Base-by-base conservation (phyloP, 495 filamentous ascomycete genomes). In the Xylaria venustula region DNA sequence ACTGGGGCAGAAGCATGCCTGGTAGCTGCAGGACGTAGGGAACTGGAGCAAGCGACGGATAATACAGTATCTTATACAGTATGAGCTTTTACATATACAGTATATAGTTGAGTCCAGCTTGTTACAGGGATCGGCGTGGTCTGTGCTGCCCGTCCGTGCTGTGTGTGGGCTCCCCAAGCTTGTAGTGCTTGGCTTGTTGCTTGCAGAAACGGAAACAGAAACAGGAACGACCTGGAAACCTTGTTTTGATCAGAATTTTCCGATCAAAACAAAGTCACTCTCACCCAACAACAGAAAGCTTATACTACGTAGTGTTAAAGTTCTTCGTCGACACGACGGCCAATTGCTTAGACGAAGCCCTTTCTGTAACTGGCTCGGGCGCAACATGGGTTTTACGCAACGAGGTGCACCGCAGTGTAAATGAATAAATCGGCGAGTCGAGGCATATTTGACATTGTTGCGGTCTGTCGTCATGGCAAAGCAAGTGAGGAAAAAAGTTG, bases 291-390 rank as follows among this genome's bases (percentile, higher is more conserved):
- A n/a, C 36, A 37, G n/a, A n/a, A n/a, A n/a, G n/a, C n/a, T n/a
- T n/a, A n/a, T n/a, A n/a, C n/a, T n/a, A n/a, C n/a, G n/a, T n/a
- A n/a, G n/a, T n/a, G n/a, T n/a, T n/a, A n/a, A n/a, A n/a, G n/a
- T n/a, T n/a, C n/a, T n/a, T n/a, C n/a, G n/a, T n/a, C n/a, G n/a
- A n/a, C n/a, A n/a, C n/a, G n/a, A n/a, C n/a, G 30, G 46, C 45
- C 69, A 67, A 71, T 71, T 65, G 69, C 36, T 45, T 41, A 58
- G 54, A 53, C 30, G 2, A 45, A 45, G 41, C 37, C 14, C n/a
- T 41, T 32, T 40, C 64, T 64, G 11, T 60, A 69, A 62, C 69
- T 69, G n/a, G n/a, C n/a, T n/a, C n/a, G n/a, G n/a, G n/a, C n/a
- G n/a, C n/a, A n/a, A n/a, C n/a, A n/a, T n/a, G n/a, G n/a, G n/a